Percentiles rank a stretch among this genome's conserved stretches.
Conservation (phyloP, 805 yeast species). For the Starmerella davenportii region DNA sequence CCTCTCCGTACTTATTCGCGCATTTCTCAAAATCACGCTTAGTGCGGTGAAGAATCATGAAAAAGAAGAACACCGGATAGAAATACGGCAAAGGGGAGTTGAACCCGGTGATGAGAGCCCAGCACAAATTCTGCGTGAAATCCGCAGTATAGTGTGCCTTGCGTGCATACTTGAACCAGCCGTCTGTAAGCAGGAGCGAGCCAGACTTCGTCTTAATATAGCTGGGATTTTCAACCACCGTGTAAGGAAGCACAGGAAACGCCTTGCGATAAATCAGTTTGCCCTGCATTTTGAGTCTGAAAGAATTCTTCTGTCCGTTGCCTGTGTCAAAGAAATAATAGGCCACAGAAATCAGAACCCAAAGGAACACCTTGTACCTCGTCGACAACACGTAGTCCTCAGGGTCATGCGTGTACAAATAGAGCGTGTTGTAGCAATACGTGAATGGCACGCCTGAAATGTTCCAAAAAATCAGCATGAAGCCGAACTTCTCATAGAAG, state of each 20-base stretch:
- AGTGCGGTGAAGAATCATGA: conserved; percentile 78
- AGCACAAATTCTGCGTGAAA: conserved; percentile 65
- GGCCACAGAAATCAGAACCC: conserved; percentile 41
- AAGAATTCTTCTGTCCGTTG: conserved; percentile 86
- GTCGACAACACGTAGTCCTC: conserved; percentile 59
- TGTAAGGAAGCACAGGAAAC: conserved; percentile 84
- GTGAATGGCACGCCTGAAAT: conserved; percentile 98
- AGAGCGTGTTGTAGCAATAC: conserved; percentile 84
- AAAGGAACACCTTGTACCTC: conserved; percentile 38
- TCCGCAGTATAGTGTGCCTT: conserved; percentile 93
- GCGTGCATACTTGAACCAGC: conserved; percentile 88
- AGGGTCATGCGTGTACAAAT: conserved; percentile 67
- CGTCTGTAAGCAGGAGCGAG: conserved; percentile 68
- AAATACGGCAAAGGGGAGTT: conserved; percentile 87
- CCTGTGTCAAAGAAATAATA: conserved; percentile 90
- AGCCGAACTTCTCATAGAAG: conserved; percentile 99
- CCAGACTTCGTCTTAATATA: conserved; percentile 78
- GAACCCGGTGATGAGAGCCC: conserved; percentile 87
- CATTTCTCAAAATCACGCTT: conserved; percentile 75
- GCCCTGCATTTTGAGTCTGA: conserved; percentile 62
- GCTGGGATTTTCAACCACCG: conserved; percentile 63
- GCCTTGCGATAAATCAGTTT: conserved; percentile 60
- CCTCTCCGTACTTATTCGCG: conserved; percentile 73
- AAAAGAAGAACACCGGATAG: conserved; percentile 77
- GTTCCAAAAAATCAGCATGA: conserved; percentile 97